Percentiles rank a stretch among this genome's conserved stretches.
These are phyloP conservation scores for Tylopilus rubrobrunneus DNA, from an alignment of 768 basidiomycete species.

Conservation along the genomic window DNA sequence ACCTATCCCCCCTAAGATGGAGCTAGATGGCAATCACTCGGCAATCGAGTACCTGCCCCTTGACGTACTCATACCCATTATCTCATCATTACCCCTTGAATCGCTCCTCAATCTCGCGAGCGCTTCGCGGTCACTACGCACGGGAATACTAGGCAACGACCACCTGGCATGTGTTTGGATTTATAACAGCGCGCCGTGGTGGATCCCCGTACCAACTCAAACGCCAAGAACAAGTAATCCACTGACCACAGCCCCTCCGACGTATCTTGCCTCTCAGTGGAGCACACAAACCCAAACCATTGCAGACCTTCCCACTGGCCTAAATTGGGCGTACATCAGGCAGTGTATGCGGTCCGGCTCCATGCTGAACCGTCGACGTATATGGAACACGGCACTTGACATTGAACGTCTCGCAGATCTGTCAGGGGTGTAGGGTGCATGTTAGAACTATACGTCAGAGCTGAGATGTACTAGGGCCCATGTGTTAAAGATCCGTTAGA, in stretches of 20 bases:
- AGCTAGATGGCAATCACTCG: background rate
- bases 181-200: background rate
- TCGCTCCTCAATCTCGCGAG: background rate
- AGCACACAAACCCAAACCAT: background rate
- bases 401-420: background rate
- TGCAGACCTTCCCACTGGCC: background rate
- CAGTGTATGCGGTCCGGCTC: background rate
- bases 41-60: background rate
- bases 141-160: background rate
- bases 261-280: background rate
- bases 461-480: too few relatives aligned
- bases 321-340: background rate
- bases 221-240: background rate
- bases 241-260: background rate
- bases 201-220: background rate
- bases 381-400: background rate
- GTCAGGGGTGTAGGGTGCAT: background rate
- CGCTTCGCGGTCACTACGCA: background rate
- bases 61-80: background rate
- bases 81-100: background rate
- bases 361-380: constrained; percentile 2
- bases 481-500: too few relatives aligned
- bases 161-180: background rate
- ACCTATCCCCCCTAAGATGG: background rate
- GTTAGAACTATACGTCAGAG: too few relatives aligned